Percentiles rank a stretch among this genome's conserved stretches.
phyloP scores from a whole-genome alignment of 2,329 filamentous ascomycete species.

The Exutisphaerella laricina region DNA sequence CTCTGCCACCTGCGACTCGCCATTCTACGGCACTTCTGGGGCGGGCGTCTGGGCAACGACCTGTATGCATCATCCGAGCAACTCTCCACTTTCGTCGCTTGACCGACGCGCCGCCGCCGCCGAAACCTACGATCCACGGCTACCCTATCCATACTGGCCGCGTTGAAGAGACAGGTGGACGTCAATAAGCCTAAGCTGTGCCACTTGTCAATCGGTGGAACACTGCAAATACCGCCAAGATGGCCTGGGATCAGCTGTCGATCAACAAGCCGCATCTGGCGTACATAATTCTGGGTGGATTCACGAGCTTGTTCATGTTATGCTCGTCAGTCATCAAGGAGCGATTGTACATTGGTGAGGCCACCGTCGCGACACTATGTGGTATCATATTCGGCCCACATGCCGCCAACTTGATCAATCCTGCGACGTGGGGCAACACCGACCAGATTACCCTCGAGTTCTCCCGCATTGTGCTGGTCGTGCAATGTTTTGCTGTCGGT shows the following conservation, averaged over 20 bases:
- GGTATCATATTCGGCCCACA: slow-evolving; percentile 86
- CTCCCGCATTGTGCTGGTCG: slow-evolving; percentile 80
- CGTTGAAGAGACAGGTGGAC: slow-evolving; percentile 8
- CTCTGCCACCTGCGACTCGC: slow-evolving; percentile 7
- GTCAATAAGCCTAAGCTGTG: too few relatives aligned
- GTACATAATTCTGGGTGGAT: slow-evolving; percentile 96
- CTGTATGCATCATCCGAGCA: slow-evolving; percentile 12
- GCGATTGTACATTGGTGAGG: slow-evolving; percentile 96
- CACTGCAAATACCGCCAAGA: slow-evolving; percentile 15
- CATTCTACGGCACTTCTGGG: slow-evolving; percentile 23
- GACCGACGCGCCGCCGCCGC: slow-evolving; percentile 11
- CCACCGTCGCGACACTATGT: slow-evolving; percentile 83
- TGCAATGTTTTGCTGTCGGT: slow-evolving; percentile 87
- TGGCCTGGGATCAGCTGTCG: slow-evolving; percentile 45
- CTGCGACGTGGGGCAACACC: slow-evolving; percentile 68
- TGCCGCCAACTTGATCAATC: slow-evolving; percentile 75
- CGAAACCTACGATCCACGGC: slow-evolving; percentile 17
- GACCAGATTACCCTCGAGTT: slow-evolving; percentile 87
- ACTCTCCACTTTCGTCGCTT: background rate
- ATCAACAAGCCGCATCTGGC: slow-evolving; percentile 96
- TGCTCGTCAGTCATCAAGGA: slow-evolving; percentile 98
- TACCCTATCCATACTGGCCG: slow-evolving; percentile 13
- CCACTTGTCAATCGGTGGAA: too few relatives aligned
- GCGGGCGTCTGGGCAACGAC: slow-evolving; percentile 32
- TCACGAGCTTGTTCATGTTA: slow-evolving; percentile 97